Percentiles rank a stretch among this genome's conserved stretches.
These are phyloP conservation scores for Penicillium egyptiacum DNA, from an alignment of 495 filamentous ascomycete genomes.

Conservation along the genomic window DNA sequence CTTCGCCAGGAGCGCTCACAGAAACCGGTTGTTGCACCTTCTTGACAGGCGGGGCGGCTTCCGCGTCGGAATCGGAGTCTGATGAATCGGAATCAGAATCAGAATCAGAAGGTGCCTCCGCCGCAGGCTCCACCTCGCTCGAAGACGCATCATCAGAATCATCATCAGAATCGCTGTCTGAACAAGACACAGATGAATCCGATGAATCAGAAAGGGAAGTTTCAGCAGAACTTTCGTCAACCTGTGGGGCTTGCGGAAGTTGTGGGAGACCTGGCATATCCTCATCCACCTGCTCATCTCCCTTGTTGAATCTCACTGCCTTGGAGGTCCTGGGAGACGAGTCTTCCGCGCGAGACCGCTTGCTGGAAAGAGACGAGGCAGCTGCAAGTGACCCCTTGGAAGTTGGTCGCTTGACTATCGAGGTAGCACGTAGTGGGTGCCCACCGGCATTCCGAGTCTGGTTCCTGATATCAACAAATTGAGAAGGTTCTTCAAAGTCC, in stretches of 20 bases:
- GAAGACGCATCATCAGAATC: constrained; percentile 25
- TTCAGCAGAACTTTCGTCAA: not conserved
- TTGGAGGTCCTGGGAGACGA: constrained; percentile 34
- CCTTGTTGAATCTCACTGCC: constrained; percentile 36
- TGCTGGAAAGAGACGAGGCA: constrained; percentile 30
- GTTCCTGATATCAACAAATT: constrained; percentile 23
- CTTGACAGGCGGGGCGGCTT: not conserved
- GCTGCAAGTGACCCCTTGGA: constrained; percentile 23
- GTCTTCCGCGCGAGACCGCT: constrained; percentile 27
- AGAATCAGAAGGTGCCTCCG: not conserved
- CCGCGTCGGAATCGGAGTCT: constrained; percentile 14
- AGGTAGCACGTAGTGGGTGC: constrained; percentile 21
- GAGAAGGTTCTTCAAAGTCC: constrained; percentile 38
- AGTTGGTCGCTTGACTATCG: constrained; percentile 23
- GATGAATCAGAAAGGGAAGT: constrained; percentile 7
- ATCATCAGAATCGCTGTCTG: constrained; percentile 21
- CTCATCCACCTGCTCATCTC: constrained; percentile 17
- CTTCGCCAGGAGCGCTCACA: constrained; percentile 39
- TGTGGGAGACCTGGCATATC: constrained; percentile 5
- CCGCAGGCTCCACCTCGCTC: constrained; percentile 7
- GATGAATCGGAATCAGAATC: constrained; percentile 11
- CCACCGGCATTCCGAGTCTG: constrained; percentile 14
- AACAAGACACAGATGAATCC: constrained; percentile 27
- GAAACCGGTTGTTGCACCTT: constrained; percentile 1
- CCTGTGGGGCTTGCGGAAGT: not conserved